phyloP scores from a whole-genome alignment of 148 eudicot genomes.

The Chenopodium berlandieri region DNA sequence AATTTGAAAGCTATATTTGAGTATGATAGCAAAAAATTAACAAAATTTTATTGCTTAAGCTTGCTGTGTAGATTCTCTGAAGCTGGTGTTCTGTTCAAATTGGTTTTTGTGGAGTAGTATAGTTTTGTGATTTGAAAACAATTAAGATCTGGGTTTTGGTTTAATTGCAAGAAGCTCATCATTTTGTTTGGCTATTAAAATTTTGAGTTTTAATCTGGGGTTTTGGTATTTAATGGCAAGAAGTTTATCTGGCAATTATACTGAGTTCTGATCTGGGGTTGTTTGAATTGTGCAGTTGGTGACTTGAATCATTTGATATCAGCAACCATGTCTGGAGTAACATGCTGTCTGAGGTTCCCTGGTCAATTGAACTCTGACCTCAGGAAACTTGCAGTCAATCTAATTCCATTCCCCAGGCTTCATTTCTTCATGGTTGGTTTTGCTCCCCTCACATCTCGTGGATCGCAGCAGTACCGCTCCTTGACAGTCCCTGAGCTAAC shows the following conservation, averaged over 20 bases:
- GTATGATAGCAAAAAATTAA: no score
- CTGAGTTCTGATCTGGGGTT: not conserved
- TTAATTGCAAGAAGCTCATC: not conserved
- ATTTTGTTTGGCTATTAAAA: no score
- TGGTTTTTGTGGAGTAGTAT: no score
- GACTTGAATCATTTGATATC: constrained; percentile 72
- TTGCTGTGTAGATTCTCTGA: no score
- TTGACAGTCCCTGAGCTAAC: constrained; percentile 71
- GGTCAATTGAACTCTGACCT: constrained; percentile 78
- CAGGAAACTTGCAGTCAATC: constrained; percentile 64
- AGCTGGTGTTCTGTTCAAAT: no score
- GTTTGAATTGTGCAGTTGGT: constrained; percentile 44
- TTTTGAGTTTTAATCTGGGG: no score
- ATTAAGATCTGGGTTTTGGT: no score
- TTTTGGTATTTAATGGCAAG: not conserved
- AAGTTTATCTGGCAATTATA: not conserved
- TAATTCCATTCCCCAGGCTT: constrained; percentile 71
- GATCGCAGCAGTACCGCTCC: constrained; percentile 62
- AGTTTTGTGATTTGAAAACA: no score
- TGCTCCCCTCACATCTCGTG: constrained; percentile 71
- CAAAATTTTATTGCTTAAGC: no score
- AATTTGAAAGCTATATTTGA: no score
- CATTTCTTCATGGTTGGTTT: constrained; percentile 88
- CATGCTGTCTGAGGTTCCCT: constrained; percentile 68
- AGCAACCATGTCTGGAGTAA: constrained; percentile 78